Evolutionary conservation across 306 rosid genomes (phyloP).

Genomic region (Alnus rubra): DNA sequence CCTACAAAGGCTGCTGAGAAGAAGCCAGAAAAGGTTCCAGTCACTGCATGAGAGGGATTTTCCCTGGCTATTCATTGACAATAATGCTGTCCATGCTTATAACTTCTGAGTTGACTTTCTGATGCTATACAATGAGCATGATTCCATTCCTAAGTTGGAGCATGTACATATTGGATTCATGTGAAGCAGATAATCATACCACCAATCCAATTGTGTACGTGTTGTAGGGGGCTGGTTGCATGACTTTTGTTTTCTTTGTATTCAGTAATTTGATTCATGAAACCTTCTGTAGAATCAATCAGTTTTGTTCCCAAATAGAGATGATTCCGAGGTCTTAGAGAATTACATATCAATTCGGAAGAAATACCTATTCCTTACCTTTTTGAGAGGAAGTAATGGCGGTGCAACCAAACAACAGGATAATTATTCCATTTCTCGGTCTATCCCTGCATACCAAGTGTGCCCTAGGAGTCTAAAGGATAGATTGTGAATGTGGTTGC

Average conservation of each 20-base stretch:
- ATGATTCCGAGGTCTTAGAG: too few relatives aligned
- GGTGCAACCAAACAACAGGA: too few relatives aligned
- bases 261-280: too few relatives aligned
- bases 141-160: constrained; percentile 15
- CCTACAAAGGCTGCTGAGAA: constrained; percentile 57
- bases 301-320: too few relatives aligned
- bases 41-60: constrained; percentile 44
- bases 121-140: constrained; percentile 10
- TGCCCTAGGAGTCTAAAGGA: neutral
- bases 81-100: constrained; percentile 16
- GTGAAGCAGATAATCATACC: constrained; percentile 13
- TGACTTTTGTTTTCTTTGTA: neutral
- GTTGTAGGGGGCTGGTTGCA: constrained; percentile 3
- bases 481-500: neutral
- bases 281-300: too few relatives aligned
- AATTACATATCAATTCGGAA: too few relatives aligned
- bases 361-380: too few relatives aligned
- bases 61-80: neutral
- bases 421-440: too few relatives aligned
- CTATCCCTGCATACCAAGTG: too few relatives aligned
- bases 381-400: too few relatives aligned
- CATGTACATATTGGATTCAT: constrained; percentile 25
- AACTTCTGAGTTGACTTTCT: neutral
- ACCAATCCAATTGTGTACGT: neutral
- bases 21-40: constrained; percentile 65